These are phyloP conservation scores for Chytriomyces sp. DNA, from an alignment of 192 early-diverging fungal species.

Conservation along the genomic window DNA sequence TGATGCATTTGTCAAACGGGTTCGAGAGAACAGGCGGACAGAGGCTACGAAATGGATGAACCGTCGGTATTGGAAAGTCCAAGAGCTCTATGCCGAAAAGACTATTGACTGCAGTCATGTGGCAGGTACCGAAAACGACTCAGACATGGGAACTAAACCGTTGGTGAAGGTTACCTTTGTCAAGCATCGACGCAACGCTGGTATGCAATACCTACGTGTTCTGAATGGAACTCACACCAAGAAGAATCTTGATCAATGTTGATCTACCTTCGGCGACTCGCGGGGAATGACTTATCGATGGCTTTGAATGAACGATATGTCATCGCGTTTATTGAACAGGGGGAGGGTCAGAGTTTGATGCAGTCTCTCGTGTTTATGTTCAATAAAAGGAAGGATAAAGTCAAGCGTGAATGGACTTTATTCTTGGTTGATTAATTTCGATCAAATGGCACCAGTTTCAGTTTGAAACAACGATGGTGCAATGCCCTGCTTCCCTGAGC, in stretches of 20 bases:
- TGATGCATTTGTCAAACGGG: too few species aligned
- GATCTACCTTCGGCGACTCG: not conserved
- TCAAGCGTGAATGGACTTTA: too few species aligned
- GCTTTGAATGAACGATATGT: not conserved
- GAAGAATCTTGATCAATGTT: slow-evolving; percentile 8
- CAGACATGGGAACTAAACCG: not conserved
- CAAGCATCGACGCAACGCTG: not conserved
- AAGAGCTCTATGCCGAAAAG: too few species aligned
- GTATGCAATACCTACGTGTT: slow-evolving; percentile 11
- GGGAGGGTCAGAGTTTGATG: not conserved
- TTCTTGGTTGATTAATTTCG: too few species aligned
- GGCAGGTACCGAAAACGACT: not conserved
- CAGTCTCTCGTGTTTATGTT: too few species aligned
- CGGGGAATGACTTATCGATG: not conserved
- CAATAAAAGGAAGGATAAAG: too few species aligned
- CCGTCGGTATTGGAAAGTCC: too few species aligned
- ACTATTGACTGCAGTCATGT: not conserved
- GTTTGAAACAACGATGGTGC: too few species aligned
- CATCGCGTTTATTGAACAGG: not conserved
- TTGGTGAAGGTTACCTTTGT: not conserved
- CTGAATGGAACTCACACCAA: not conserved
- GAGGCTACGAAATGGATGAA: too few species aligned
- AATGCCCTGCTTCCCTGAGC: too few species aligned
- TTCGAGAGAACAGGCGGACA: too few species aligned
- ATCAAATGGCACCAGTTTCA: too few species aligned